Base-by-base conservation (phyloP, 257 asterid genomes). In the Gardenia jasminoides region DNA sequence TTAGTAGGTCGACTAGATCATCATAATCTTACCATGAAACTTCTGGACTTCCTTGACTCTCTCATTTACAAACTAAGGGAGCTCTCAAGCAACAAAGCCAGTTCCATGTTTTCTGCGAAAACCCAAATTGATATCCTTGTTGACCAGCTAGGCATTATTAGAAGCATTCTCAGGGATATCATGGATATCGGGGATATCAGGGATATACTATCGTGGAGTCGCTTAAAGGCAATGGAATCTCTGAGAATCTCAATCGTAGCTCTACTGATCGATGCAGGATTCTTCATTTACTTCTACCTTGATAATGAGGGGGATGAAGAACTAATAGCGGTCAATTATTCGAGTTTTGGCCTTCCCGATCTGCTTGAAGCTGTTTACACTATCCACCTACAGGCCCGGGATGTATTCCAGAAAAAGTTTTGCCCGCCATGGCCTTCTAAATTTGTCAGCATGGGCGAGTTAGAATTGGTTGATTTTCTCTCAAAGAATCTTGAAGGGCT, bases 331-430 rank as follows among this genome's bases (percentile, higher is more conserved):
- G 20, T 13, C 33, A 26, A 61, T n/a, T 1, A 61, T 46, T 44
- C 12, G 56, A 24, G 75, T n/a, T 70, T 30, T 44, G 36, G 44
- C 20, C 48, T 70, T 70, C 44, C 39, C 7, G 28, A n/a, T 70
- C 46, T 70, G 75, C 75, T 70, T 26, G 24, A 70, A 70, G 31
- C 36, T 70, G 75, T 70, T 70, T 58, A 44, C 75, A 4, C 58
- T 8, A 22, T 26, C 58, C 10, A 12, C 26, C 36, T 12, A 48
- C 31, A 24, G 15, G 75, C 59, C 15, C 39, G 30, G 24, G 75
- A 50, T 3, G 0, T 70, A 16, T 70, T 30, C 10, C 3, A 16
- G 11, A 3, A 12, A 6, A 24, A 12, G 13, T 22, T 43, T n/a
- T 24, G 33, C 7, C 64, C 10, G 31, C 16, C 65, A 33, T 72